Conservation (phyloP, 2,329 filamentous ascomycete genomes). For the Colletotrichum sp. region DNA sequence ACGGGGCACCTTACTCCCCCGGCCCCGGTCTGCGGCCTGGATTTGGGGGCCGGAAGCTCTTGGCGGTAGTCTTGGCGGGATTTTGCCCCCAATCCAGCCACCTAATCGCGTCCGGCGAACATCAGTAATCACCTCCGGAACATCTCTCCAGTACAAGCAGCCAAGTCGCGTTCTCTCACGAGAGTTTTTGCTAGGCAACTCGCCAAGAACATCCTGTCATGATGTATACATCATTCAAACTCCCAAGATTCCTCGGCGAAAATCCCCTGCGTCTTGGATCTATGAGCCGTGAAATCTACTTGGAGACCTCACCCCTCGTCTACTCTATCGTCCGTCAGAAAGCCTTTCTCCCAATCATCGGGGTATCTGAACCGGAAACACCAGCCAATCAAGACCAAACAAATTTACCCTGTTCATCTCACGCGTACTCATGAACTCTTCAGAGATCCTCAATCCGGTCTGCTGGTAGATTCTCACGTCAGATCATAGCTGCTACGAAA, state of each 20-base stretch:
- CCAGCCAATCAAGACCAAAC: background rate
- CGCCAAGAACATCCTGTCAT: background rate
- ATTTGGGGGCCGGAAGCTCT: background rate
- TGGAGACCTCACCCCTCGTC: background rate
- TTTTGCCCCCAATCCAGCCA: fast-evolving
- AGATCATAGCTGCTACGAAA: background rate
- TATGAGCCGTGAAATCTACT: background rate
- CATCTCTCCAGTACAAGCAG: background rate
- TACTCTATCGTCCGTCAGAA: background rate
- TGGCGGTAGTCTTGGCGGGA: background rate
- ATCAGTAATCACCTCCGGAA: background rate
- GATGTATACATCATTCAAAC: background rate
- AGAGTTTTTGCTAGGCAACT: background rate
- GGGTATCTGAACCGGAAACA: background rate
- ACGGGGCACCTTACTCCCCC: background rate
- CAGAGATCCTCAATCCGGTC: background rate
- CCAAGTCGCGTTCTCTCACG: background rate
- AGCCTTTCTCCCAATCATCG: background rate
- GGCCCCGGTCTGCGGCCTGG: background rate
- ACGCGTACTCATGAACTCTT: background rate
- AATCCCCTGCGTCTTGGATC: fast-evolving
- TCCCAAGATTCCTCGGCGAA: background rate
- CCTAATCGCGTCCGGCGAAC: background rate
- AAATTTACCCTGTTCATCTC: background rate
- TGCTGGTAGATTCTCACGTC: background rate